These are phyloP conservation scores for Polyplosphaeria fusca DNA, from an alignment of 495 filamentous ascomycete genomes.

Conservation along the genomic window DNA sequence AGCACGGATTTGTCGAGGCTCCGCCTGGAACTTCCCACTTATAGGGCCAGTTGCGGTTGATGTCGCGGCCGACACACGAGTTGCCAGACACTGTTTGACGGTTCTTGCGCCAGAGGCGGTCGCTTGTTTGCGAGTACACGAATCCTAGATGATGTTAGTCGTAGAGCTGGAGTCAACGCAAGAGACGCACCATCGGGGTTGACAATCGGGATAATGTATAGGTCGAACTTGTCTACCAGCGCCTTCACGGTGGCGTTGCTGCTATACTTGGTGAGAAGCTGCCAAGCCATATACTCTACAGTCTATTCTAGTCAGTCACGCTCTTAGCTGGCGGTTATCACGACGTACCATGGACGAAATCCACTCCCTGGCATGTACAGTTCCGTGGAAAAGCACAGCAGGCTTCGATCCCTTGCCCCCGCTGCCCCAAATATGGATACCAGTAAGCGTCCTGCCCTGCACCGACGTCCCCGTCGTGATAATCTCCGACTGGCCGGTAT, in stretches of 20 bases:
- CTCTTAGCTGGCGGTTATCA: background rate
- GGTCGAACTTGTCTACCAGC: slow-evolving; percentile 58
- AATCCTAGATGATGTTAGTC: slow-evolving; percentile 42
- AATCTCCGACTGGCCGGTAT: slow-evolving; percentile 52
- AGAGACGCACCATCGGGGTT: slow-evolving; percentile 52
- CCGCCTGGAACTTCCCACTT: slow-evolving; percentile 51
- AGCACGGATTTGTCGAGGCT: slow-evolving; percentile 52
- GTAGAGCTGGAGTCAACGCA: background rate
- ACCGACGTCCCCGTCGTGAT: slow-evolving; percentile 51
- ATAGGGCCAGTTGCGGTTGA: slow-evolving; percentile 63
- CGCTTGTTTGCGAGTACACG: slow-evolving; percentile 56
- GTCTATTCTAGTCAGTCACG: slow-evolving; percentile 26
- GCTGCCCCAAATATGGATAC: slow-evolving; percentile 57
- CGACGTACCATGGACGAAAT: slow-evolving; percentile 48
- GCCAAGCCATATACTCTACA: slow-evolving; percentile 55
- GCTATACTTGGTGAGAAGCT: slow-evolving; percentile 50
- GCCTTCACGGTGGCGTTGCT: slow-evolving; percentile 44
- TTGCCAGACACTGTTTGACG: slow-evolving; percentile 43
- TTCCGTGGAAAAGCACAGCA: slow-evolving; percentile 58
- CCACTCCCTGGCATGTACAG: slow-evolving; percentile 64
- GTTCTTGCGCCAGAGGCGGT: slow-evolving; percentile 65
- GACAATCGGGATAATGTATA: slow-evolving; percentile 59
- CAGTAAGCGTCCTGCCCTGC: slow-evolving; percentile 54
- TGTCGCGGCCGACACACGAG: slow-evolving; percentile 55
- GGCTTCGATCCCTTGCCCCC: slow-evolving; percentile 53